phyloP scores from a whole-genome alignment of 306 rosid genomes.

The Pyrus pyrifolia region DNA sequence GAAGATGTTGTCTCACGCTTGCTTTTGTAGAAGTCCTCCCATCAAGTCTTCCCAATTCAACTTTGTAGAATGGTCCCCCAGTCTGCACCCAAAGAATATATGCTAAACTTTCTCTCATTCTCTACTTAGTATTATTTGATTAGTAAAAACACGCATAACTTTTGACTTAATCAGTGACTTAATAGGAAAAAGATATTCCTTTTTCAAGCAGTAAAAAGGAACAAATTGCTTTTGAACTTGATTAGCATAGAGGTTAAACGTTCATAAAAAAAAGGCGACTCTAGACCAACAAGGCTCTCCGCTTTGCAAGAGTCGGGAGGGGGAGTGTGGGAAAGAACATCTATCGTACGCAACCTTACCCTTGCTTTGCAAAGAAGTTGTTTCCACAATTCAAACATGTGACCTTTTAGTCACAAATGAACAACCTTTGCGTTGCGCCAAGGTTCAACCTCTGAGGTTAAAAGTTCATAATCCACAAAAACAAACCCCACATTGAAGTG shows the following conservation, averaged over 20 bases:
- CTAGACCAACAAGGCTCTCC: too few relatives aligned
- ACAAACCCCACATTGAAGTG: background rate
- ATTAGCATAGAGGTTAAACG: background rate
- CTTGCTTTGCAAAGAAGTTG: too few relatives aligned
- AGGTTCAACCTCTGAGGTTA: background rate
- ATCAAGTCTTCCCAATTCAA: constrained; percentile 75
- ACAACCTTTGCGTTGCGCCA: too few relatives aligned
- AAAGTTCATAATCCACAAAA: too few relatives aligned
- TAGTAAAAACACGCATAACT: background rate
- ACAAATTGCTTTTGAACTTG: background rate
- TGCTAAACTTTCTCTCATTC: background rate
- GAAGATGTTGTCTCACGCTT: constrained; percentile 56
- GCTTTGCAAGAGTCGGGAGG: too few relatives aligned
- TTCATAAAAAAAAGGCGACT: background rate
- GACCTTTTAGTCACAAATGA: too few relatives aligned
- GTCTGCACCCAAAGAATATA: constrained; percentile 32
- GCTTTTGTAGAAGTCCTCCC: constrained; percentile 56
- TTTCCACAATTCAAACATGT: too few relatives aligned
- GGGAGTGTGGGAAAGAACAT: too few relatives aligned
- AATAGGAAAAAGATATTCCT: background rate
- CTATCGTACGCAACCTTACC: too few relatives aligned
- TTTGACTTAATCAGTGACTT: background rate
- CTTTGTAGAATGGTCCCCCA: constrained; percentile 75
- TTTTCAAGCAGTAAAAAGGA: background rate
- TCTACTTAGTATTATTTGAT: too few relatives aligned